Conservation (phyloP, 2,329 filamentous ascomycete species). For the Colletotrichum filicis region DNA sequence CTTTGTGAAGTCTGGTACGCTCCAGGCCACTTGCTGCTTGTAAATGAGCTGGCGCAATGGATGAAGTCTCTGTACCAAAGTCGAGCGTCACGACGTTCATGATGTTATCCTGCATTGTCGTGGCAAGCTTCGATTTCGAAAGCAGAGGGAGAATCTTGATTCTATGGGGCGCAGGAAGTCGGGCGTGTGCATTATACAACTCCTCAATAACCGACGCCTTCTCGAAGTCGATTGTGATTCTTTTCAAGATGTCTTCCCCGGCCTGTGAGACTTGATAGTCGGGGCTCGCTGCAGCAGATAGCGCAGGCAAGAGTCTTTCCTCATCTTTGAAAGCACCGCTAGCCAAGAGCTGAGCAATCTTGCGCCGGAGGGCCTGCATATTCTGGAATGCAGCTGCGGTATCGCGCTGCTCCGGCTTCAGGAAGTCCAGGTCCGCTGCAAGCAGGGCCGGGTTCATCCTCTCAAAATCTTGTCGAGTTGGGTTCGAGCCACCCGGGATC, state of each 20-base stretch:
- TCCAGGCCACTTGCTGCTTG: slow-evolving; percentile 71
- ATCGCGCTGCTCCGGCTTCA: slow-evolving; percentile 68
- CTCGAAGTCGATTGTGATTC: slow-evolving; percentile 80
- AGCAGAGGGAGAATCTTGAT: slow-evolving; percentile 81
- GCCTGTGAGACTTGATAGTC: slow-evolving; percentile 85
- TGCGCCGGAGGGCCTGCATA: slow-evolving; percentile 64
- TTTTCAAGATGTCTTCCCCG: slow-evolving; percentile 91
- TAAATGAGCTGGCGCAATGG: slow-evolving; percentile 38
- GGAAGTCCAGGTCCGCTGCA: slow-evolving; percentile 74
- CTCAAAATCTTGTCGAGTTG: slow-evolving; percentile 36
- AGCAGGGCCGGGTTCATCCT: slow-evolving; percentile 65
- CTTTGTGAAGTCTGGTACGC: slow-evolving; percentile 80
- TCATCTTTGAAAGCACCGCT: slow-evolving; percentile 87
- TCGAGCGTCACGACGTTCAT: slow-evolving; percentile 76
- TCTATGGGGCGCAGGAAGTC: slow-evolving; percentile 77
- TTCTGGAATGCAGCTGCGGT: slow-evolving; percentile 33
- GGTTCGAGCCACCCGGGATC: slow-evolving; percentile 42
- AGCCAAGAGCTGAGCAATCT: slow-evolving; percentile 77
- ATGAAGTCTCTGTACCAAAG: slow-evolving; percentile 48
- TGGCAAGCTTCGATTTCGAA: slow-evolving; percentile 80
- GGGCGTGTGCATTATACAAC: slow-evolving; percentile 80
- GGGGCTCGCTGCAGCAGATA: slow-evolving; percentile 84
- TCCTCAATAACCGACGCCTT: slow-evolving; percentile 69
- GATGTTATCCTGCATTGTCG: slow-evolving; percentile 75
- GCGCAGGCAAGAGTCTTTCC: slow-evolving; percentile 84